A percentile compares a stretch with the other conserved stretches of the same genome.
Conservation (phyloP, 495 filamentous ascomycete species). For the Tuber aestivum region DNA sequence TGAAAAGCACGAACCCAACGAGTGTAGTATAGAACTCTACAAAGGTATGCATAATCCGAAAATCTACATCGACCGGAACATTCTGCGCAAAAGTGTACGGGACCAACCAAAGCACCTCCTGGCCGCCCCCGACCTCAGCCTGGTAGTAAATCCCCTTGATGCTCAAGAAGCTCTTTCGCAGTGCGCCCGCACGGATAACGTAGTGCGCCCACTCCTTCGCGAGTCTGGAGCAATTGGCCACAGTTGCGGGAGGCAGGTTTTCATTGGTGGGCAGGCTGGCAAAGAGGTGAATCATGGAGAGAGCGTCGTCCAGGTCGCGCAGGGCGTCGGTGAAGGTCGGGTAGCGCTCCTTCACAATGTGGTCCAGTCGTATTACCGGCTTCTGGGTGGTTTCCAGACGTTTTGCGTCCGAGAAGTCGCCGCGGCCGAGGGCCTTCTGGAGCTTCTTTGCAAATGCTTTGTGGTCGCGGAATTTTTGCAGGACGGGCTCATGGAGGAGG, state of each 20-base stretch:
- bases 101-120: slow-evolving; percentile 94
- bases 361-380: slow-evolving; percentile 81
- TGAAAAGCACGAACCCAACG: slow-evolving; percentile 89
- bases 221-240: slow-evolving; percentile 83
- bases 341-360: slow-evolving; percentile 96
- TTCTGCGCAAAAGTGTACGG: slow-evolving; percentile 95
- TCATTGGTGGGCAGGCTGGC: slow-evolving; percentile 87
- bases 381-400: slow-evolving; percentile 61
- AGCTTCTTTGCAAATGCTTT: slow-evolving; percentile 97
- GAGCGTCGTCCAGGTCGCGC: slow-evolving; percentile 89
- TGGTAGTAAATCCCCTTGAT: slow-evolving; percentile 99
- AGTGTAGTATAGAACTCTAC: slow-evolving; percentile 97
- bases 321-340: slow-evolving; percentile 94
- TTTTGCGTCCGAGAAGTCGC: slow-evolving; percentile 78
- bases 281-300: slow-evolving; percentile 95
- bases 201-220: slow-evolving; percentile 96
- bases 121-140: slow-evolving; percentile 86
- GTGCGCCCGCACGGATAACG: slow-evolving; percentile 78
- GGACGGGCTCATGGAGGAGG: slow-evolving; percentile 90
- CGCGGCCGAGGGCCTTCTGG: slow-evolving; percentile 77
- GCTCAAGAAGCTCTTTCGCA: slow-evolving; percentile 91
- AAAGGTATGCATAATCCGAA: slow-evolving; percentile 97
- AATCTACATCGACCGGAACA: slow-evolving; percentile 88
- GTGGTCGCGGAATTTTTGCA: slow-evolving; percentile 92
- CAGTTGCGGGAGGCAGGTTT: slow-evolving; percentile 83